Percentiles rank a stretch among this genome's conserved stretches.
phyloP scores from a whole-genome alignment of 2,329 filamentous ascomycete genomes.

The Helotiales sp. region DNA sequence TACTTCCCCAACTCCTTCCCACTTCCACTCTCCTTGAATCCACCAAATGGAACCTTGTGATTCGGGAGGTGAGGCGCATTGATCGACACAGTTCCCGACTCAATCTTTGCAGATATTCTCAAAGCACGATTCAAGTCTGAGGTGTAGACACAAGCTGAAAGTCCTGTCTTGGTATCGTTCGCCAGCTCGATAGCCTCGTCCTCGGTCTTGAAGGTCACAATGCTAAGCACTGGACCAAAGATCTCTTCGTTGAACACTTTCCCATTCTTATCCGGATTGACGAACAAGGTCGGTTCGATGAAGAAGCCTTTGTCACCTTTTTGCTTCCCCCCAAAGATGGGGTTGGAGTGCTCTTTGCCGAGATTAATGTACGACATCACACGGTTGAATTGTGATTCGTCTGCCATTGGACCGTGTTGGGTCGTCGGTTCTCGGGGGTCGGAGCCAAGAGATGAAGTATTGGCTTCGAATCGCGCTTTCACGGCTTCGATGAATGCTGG shows the following conservation, averaged over 20 bases:
- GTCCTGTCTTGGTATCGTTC: slow-evolving; percentile 61
- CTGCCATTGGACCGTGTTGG: slow-evolving; percentile 57
- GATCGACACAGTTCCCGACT: slow-evolving; percentile 46
- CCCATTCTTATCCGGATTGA: slow-evolving; percentile 64
- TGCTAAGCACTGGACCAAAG: slow-evolving; percentile 67
- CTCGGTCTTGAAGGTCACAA: slow-evolving; percentile 67
- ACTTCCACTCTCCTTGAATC: slow-evolving; percentile 73
- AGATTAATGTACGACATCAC: slow-evolving; percentile 64
- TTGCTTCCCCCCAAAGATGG: slow-evolving; percentile 62
- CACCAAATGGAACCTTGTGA: slow-evolving; percentile 63
- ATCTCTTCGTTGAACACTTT: slow-evolving; percentile 71
- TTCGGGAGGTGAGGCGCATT: slow-evolving; percentile 64
- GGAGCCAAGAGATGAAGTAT: slow-evolving; percentile 1
- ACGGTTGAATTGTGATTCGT: slow-evolving; percentile 60
- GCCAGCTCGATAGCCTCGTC: slow-evolving; percentile 59
- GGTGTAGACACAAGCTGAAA: slow-evolving; percentile 66
- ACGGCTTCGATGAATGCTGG: slow-evolving; percentile 53
- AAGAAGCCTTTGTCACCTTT: slow-evolving; percentile 64
- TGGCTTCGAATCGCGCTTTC: slow-evolving; percentile 9
- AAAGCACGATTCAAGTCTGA: slow-evolving; percentile 64
- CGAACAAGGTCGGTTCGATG: slow-evolving; percentile 70
- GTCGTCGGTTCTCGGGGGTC: slow-evolving; percentile 42
- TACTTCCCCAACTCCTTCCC: slow-evolving; percentile 71
- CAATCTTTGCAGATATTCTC: slow-evolving; percentile 59
- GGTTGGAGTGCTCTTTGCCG: slow-evolving; percentile 60